Evolutionary conservation across 2,329 filamentous ascomycete species (phyloP).

Genomic region (Fusarium mundagurra): DNA sequence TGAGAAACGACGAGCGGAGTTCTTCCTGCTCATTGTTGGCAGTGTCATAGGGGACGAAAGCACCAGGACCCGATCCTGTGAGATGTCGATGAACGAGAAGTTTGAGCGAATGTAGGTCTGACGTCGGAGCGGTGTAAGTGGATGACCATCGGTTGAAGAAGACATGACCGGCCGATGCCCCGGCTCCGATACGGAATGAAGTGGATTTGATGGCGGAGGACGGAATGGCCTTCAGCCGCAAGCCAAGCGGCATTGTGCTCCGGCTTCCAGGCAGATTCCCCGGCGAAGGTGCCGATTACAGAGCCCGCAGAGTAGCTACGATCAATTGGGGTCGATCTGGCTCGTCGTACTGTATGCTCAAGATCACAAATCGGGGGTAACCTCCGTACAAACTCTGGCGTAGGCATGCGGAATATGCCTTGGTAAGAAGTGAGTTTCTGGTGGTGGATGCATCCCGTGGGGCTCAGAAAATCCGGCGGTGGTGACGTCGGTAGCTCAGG

Average conservation of each 20-base stretch:
- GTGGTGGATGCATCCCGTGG: constrained; percentile 29
- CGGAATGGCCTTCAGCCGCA: constrained; percentile 13
- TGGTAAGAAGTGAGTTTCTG: constrained; percentile 24
- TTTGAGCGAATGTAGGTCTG: constrained; percentile 25
- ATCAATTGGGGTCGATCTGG: constrained; percentile 4
- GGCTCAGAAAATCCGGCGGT: background rate
- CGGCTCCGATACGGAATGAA: constrained; percentile 15
- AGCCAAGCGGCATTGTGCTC: constrained; percentile 12
- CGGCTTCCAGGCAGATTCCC: background rate
- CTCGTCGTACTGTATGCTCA: background rate
- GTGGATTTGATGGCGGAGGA: constrained; percentile 24
- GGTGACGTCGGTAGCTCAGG: constrained; percentile 31
- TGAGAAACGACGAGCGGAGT: constrained; percentile 47
- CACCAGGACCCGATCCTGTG: constrained; percentile 20
- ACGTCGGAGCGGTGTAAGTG: background rate
- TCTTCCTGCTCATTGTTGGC: constrained; percentile 48
- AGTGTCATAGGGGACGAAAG: constrained; percentile 45
- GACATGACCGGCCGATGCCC: background rate
- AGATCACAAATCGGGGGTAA: constrained; percentile 13
- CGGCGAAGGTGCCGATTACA: background rate
- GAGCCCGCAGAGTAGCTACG: background rate
- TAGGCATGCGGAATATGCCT: background rate
- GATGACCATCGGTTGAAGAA: constrained; percentile 15
- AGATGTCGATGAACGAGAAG: constrained; percentile 48
- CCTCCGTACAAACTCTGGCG: background rate